phyloP scores from a whole-genome alignment of 768 basidiomycete species.

The Suillus ampliporus region DNA sequence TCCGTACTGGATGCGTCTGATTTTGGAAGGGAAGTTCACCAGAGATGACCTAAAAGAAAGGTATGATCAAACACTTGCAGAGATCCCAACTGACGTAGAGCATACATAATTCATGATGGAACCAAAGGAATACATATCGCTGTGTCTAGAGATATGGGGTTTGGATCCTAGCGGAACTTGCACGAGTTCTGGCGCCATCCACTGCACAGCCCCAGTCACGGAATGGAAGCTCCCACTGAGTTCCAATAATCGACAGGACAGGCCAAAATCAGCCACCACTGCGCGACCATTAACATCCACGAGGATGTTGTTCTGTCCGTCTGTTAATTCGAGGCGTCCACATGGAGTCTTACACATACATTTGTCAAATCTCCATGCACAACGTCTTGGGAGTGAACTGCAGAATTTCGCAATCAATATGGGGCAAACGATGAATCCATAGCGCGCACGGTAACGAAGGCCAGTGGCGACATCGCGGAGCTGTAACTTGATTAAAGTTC shows the following conservation, averaged over 20 bases:
- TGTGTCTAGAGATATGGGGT: neutral
- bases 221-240: neutral
- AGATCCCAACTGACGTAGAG: no score
- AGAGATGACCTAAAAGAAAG: constrained; percentile 5
- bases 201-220: neutral
- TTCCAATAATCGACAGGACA: constrained; percentile 3
- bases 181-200: constrained; percentile 3
- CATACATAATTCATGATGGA: constrained; percentile 8
- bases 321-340: neutral
- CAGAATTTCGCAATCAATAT: neutral
- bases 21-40: neutral
- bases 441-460: constrained; percentile 5
- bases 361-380: constrained; percentile 4
- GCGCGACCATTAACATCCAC: constrained; percentile 3
- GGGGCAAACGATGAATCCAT: neutral
- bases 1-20: no score
- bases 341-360: neutral
- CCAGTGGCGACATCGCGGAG: neutral
- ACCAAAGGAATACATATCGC: constrained; percentile 8
- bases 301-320: neutral
- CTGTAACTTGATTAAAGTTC: neutral
- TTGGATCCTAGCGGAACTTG: neutral
- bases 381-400: neutral
- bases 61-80: neutral
- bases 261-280: constrained; percentile 2